Conservation (phyloP, 495 filamentous ascomycete genomes). For the Aspergillus sclerotioniger region DNA sequence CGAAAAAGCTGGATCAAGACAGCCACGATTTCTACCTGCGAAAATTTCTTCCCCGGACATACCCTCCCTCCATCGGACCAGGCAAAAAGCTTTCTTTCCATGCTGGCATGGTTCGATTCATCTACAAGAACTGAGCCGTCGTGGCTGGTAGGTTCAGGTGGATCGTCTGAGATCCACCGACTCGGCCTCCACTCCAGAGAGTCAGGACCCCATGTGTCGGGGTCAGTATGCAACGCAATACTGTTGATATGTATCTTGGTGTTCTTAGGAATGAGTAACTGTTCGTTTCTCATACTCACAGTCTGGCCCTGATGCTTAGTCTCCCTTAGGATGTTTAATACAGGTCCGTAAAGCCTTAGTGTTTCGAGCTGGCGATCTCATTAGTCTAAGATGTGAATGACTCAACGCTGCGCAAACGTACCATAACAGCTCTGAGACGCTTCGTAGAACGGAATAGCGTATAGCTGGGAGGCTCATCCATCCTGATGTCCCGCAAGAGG, state of each 20-base stretch:
- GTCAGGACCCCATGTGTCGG: constrained; percentile 7
- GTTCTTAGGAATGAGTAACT: not conserved
- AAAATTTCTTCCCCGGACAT: constrained; percentile 13
- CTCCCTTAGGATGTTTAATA: constrained; percentile 2
- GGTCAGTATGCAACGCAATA: constrained; percentile 9
- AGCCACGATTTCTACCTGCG: constrained; percentile 11
- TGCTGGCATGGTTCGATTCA: not conserved
- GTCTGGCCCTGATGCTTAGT: not conserved
- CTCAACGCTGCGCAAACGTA: not conserved
- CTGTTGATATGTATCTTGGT: constrained; percentile 4
- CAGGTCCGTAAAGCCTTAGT: constrained; percentile 12
- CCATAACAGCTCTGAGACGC: constrained; percentile 8
- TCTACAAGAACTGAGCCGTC: not conserved
- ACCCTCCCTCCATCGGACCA: constrained; percentile 11
- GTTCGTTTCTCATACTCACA: not conserved
- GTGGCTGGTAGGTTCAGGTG: too few species aligned
- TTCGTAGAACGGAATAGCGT: not conserved
- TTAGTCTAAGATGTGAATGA: not conserved
- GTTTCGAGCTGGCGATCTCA: constrained; percentile 10
- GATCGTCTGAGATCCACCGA: constrained; percentile 5
- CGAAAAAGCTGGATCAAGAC: constrained; percentile 5
- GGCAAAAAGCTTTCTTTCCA: not conserved
- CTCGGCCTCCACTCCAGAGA: constrained; percentile 5
- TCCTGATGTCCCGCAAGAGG: not conserved
- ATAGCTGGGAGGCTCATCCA: not conserved